These are phyloP conservation scores for Themeda triandra DNA, from an alignment of 176 grass and related monocot species.

Conservation along the genomic window DNA sequence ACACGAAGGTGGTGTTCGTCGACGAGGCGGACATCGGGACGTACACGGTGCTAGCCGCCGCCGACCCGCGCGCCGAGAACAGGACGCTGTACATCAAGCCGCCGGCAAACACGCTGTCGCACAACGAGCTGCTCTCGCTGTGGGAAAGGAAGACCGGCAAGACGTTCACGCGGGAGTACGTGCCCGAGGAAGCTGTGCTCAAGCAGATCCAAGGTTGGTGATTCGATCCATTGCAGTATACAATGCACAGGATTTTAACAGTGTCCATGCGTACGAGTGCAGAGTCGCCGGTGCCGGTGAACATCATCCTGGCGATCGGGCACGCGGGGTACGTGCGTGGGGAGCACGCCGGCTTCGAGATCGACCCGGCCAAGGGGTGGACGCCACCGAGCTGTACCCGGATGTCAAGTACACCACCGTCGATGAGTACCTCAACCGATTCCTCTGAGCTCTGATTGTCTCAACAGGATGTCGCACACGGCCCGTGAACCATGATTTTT, in stretches of 20 bases:
- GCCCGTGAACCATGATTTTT: no score
- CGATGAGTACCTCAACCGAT: slow-evolving; percentile 53
- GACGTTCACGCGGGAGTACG: slow-evolving; percentile 30
- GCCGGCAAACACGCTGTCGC: slow-evolving; percentile 42
- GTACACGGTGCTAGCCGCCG: slow-evolving; percentile 51
- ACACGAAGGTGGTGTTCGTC: slow-evolving; percentile 34
- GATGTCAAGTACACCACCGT: slow-evolving; percentile 70
- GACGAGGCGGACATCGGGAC: slow-evolving; percentile 50
- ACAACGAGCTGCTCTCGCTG: slow-evolving; percentile 50
- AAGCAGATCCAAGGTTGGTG: slow-evolving; percentile 13
- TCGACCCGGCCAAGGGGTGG: slow-evolving; percentile 57
- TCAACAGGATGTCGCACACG: no score
- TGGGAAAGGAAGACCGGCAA: slow-evolving; percentile 63
- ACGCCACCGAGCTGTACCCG: slow-evolving; percentile 60
- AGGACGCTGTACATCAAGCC: slow-evolving; percentile 45
- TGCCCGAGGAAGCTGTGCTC: slow-evolving; percentile 43
- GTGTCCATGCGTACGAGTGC: neutral
- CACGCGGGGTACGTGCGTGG: slow-evolving; percentile 51
- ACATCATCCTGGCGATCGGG: slow-evolving; percentile 29
- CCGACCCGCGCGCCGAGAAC: slow-evolving; percentile 45
- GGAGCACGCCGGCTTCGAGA: slow-evolving; percentile 43
- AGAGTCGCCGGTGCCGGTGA: slow-evolving; percentile 37
- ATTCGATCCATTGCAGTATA: neutral
- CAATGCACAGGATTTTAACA: no score
- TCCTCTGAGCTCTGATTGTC: no score